A percentile compares a stretch with the other conserved stretches of the same genome.
phyloP scores from a whole-genome alignment of 73 alveolate genomes.

The Paramecium tetraurelia region DNA sequence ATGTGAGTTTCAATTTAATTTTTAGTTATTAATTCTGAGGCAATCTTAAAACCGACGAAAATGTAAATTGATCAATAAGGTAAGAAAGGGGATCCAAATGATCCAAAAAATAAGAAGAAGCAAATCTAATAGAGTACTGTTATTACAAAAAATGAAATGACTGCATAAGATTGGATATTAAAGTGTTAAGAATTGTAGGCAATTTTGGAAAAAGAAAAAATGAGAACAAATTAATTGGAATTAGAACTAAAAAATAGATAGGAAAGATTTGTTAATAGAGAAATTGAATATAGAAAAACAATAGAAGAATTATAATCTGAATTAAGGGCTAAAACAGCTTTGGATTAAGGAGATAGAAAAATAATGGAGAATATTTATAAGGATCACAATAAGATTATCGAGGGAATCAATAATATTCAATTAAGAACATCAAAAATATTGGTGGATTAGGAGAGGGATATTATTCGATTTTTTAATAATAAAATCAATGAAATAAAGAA shows the following conservation, averaged over 20 bases:
- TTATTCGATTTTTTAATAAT: slow-evolving; percentile 59
- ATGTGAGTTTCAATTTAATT: slow-evolving; percentile 8
- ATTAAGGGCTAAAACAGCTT: slow-evolving; percentile 56
- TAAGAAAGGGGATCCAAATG: slow-evolving; percentile 34
- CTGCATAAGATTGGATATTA: slow-evolving; percentile 74
- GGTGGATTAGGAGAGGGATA: slow-evolving; percentile 59
- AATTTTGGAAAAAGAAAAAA: slow-evolving; percentile 52
- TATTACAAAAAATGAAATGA: slow-evolving; percentile 57
- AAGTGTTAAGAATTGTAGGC: slow-evolving; percentile 65
- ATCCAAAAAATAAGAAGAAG: slow-evolving; percentile 48
- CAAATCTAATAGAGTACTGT: not conserved
- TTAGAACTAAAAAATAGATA: slow-evolving; percentile 65
- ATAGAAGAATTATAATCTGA: slow-evolving; percentile 72
- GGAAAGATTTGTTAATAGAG: slow-evolving; percentile 81
- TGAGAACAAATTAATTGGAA: slow-evolving; percentile 60
- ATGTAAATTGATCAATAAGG: not conserved
- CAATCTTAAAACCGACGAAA: slow-evolving; percentile 39
- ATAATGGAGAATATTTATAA: slow-evolving; percentile 47
- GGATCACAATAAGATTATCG: slow-evolving; percentile 54
- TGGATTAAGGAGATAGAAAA: slow-evolving; percentile 55
- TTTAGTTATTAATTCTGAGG: not conserved
- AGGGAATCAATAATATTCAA: slow-evolving; percentile 40
- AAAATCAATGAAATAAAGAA: slow-evolving; percentile 62
- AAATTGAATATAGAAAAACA: slow-evolving; percentile 80
- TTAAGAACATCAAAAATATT: slow-evolving; percentile 58